Percentiles rank a stretch among this genome's conserved stretches.
Evolutionary conservation across 192 early-diverging fungal genomes (phyloP).

Genomic region (Gigaspora rosea): DNA sequence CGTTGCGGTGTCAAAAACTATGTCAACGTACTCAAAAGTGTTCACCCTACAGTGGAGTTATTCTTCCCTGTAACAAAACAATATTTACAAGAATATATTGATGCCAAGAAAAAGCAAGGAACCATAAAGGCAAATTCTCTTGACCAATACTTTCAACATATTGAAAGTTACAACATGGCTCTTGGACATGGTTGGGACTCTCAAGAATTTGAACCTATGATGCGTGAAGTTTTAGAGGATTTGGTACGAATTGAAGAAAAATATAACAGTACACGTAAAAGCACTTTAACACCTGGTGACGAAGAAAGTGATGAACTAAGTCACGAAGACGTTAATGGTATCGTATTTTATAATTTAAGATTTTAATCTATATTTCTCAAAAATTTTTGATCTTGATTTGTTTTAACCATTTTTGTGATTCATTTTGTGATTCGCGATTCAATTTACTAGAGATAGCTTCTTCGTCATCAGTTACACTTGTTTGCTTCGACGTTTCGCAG

Average conservation of each 20-base stretch:
- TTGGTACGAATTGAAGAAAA: constrained; percentile 21
- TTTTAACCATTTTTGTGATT: neutral
- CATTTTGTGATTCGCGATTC: neutral
- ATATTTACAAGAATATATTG: constrained; percentile 33
- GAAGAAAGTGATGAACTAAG: neutral
- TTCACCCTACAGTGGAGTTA: constrained; percentile 15
- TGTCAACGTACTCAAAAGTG: constrained; percentile 22
- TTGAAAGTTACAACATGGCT: constrained; percentile 34
- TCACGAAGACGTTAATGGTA: constrained; percentile 4
- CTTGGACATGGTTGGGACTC: constrained; percentile 30
- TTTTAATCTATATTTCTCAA: no score
- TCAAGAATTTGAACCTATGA: constrained; percentile 31
- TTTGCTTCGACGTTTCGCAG: constrained; percentile 15
- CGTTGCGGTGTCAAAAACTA: constrained; percentile 34
- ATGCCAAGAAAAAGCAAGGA: constrained; percentile 20
- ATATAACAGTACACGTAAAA: neutral
- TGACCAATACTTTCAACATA: constrained; percentile 34
- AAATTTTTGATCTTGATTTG: neutral
- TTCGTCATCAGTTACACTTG: constrained; percentile 1
- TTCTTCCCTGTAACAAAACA: constrained; percentile 33
- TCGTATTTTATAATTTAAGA: neutral
- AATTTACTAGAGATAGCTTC: neutral
- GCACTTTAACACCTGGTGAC: neutral
- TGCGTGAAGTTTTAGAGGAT: constrained; percentile 31
- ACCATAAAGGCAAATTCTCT: constrained; percentile 30